phyloP scores from a whole-genome alignment of 176 grass and related monocot genomes.

The Bolboschoenus planiculmis region DNA sequence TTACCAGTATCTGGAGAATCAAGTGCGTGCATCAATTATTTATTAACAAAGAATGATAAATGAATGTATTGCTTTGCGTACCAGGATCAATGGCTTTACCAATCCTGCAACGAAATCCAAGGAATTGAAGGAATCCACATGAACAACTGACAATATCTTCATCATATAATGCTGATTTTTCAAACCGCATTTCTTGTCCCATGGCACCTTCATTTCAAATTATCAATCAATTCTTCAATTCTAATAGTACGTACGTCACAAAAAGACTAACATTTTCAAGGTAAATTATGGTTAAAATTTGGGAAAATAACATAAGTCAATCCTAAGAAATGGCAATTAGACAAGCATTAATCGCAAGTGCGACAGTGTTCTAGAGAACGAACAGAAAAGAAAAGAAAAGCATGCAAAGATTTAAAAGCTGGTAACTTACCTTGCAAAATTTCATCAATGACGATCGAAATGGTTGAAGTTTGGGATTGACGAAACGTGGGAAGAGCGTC shows the following conservation, averaged over 20 bases:
- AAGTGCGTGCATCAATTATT: background rate
- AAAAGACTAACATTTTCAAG: background rate
- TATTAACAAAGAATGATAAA: background rate
- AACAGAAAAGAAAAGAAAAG: background rate
- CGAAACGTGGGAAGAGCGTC: background rate
- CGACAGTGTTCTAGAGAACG: background rate
- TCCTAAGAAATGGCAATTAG: background rate
- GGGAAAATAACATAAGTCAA: background rate
- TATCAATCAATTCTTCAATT: background rate
- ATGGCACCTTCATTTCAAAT: conserved; percentile 13
- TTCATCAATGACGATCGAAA: conserved; percentile 1
- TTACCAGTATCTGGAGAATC: background rate
- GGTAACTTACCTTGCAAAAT: conserved; percentile 4
- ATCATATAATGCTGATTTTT: background rate
- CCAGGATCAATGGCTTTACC: conserved; percentile 4
- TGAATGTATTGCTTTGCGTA: background rate
- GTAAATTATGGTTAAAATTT: background rate
- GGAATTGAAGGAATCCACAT: conserved; percentile 17
- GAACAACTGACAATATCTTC: background rate
- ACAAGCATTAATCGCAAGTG: background rate
- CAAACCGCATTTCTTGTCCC: conserved; percentile 15
- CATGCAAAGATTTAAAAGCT: background rate
- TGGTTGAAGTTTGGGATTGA: conserved; percentile 16
- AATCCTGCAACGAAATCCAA: conserved; percentile 17
- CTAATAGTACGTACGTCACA: background rate